These are phyloP conservation scores for Dryadomyces quercivorus DNA, from an alignment of 2,329 filamentous ascomycete genomes.

Conservation along the genomic window DNA sequence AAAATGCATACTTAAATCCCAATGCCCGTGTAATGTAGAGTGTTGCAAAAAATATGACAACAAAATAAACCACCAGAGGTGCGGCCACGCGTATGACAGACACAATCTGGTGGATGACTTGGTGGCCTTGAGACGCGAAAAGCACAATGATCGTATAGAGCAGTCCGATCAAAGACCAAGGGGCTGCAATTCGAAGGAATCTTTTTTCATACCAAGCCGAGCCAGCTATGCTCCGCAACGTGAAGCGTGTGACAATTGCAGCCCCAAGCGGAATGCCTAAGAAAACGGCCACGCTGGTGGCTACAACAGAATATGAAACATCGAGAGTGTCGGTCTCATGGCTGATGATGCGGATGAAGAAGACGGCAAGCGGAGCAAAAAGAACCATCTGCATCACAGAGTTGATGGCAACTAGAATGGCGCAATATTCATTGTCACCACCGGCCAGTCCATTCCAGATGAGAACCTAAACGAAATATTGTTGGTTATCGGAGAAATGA, in stretches of 20 bases:
- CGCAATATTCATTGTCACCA: conserved; percentile 73
- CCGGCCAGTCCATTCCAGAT: conserved; percentile 64
- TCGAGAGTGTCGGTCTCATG: conserved; percentile 20
- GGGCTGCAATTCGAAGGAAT: conserved; percentile 59
- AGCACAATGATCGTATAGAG: conserved; percentile 79
- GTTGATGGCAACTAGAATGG: conserved; percentile 65
- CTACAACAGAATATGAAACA: conserved; percentile 53
- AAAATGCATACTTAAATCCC: conserved; percentile 62
- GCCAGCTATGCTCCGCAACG: conserved; percentile 41
- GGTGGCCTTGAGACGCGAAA: conserved; percentile 68
- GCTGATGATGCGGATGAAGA: conserved; percentile 61
- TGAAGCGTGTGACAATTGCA: conserved; percentile 63
- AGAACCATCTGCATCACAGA: conserved; percentile 64
- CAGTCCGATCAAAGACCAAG: conserved; percentile 69
- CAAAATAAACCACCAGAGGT: conserved; percentile 72
- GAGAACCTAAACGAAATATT: conserved; percentile 22
- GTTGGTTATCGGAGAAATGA: neutral
- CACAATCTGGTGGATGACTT: conserved; percentile 72
- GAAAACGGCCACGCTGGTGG: conserved; percentile 73
- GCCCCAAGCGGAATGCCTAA: conserved; percentile 73
- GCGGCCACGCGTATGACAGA: conserved; percentile 71
- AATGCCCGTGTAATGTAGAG: conserved; percentile 47
- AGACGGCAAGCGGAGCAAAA: conserved; percentile 55
- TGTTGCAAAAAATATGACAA: conserved; percentile 60
- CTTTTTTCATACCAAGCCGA: conserved; percentile 50